phyloP scores from a whole-genome alignment of 306 rosid genomes.

The Trifolium fragiferum region DNA sequence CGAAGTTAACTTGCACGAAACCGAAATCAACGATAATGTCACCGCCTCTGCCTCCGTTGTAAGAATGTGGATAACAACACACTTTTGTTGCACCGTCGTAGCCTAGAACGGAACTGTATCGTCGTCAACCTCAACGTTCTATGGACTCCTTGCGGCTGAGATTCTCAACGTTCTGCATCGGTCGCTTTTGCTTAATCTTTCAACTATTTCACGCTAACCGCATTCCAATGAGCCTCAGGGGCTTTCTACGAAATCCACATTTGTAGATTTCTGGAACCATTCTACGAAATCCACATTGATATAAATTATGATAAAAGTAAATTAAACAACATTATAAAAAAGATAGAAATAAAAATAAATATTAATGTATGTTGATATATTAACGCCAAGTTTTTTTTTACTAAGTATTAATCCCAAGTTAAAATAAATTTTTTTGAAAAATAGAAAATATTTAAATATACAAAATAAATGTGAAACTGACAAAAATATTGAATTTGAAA shows the following conservation, averaged over 20 bases:
- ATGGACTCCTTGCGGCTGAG: conserved; percentile 39
- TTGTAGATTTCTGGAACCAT: conserved; percentile 51
- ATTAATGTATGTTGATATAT: no score
- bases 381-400: no score
- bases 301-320: no score
- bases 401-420: no score
- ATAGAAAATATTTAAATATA: no score
- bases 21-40: background rate
- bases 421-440: no score
- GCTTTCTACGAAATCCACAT: conserved; percentile 42
- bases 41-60: conserved; percentile 41
- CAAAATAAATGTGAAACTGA: no score
- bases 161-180: conserved; percentile 47
- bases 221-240: conserved; percentile 21
- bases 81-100: background rate
- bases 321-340: no score
- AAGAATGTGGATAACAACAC: conserved; percentile 26
- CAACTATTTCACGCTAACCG: conserved; percentile 32
- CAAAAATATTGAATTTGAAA: no score
- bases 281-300: no score
- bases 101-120: background rate
- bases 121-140: conserved; percentile 58
- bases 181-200: conserved; percentile 48
- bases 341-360: no score
- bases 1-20: background rate